A percentile compares a stretch with the other conserved stretches of the same genome.
These are phyloP conservation scores for Datisca glomerata DNA, from an alignment of 306 rosid genomes.

Conservation along the genomic window DNA sequence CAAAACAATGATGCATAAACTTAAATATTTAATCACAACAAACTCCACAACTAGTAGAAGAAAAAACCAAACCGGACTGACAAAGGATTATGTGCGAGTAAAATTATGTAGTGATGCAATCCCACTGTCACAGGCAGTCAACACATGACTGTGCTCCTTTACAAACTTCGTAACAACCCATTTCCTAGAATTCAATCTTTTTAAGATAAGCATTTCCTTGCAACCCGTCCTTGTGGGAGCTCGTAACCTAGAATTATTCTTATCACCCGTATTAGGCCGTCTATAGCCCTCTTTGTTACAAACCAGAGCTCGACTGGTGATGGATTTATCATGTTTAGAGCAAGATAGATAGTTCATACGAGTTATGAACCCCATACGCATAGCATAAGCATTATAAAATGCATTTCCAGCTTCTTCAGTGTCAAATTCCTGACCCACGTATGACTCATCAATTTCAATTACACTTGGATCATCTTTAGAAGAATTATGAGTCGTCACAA, in stretches of 20 bases:
- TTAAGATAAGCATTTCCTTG: slow-evolving; percentile 21
- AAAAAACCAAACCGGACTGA: too few species aligned
- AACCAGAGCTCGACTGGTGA: slow-evolving; percentile 19
- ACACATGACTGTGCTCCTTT: slow-evolving; percentile 25
- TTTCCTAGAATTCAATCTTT: slow-evolving; percentile 15
- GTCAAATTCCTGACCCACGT: slow-evolving; percentile 26
- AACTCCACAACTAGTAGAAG: too few species aligned
- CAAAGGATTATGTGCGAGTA: too few species aligned
- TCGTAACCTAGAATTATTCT: slow-evolving; percentile 17
- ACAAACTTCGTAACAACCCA: slow-evolving; percentile 23
- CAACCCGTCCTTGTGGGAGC: slow-evolving; percentile 25
- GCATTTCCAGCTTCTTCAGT: slow-evolving; percentile 19
- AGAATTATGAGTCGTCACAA: too few species aligned
- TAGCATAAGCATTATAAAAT: slow-evolving; percentile 20
- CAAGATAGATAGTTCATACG: slow-evolving; percentile 22
- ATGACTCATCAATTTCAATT: slow-evolving; percentile 24
- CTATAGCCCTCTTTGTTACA: slow-evolving; percentile 37
- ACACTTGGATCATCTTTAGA: too few species aligned
- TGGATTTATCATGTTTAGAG: slow-evolving; percentile 20
- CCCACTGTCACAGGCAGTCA: slow-evolving; percentile 7
- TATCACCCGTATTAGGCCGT: slow-evolving; percentile 16
- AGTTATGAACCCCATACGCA: slow-evolving; percentile 19
- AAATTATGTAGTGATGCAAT: too few species aligned
- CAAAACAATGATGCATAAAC: too few species aligned
- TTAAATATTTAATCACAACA: too few species aligned